Conservation (phyloP, 2,329 filamentous ascomycete genomes). For the Talaromyces sp. region DNA sequence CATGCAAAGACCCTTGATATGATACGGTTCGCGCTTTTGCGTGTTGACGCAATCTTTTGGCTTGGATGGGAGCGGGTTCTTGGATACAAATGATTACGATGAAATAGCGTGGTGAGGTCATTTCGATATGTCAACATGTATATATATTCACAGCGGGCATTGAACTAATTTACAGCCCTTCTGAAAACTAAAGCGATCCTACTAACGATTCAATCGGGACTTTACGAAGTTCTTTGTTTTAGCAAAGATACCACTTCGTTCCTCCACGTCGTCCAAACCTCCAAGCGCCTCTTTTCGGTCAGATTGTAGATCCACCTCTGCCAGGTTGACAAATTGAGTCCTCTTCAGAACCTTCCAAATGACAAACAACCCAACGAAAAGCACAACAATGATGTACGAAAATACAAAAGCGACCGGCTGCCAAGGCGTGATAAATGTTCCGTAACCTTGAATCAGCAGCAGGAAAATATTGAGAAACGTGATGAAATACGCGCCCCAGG, state of each 20-base stretch:
- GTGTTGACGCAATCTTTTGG: constrained; percentile 7
- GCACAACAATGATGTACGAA: constrained; percentile 13
- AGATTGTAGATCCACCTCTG: constrained; percentile 6
- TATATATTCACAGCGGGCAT: not conserved
- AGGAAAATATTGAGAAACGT: constrained; percentile 9
- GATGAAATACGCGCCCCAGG: constrained; percentile 11
- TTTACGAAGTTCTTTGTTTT: not conserved
- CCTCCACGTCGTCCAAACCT: not conserved
- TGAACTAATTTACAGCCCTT: not conserved
- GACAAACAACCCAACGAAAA: constrained; percentile 7
- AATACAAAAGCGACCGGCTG: constrained; percentile 13
- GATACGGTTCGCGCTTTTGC: constrained; percentile 9
- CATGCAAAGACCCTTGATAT: constrained; percentile 11
- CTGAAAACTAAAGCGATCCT: not conserved
- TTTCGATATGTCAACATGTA: not conserved
- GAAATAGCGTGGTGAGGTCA: no score
- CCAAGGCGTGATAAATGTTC: constrained; percentile 9
- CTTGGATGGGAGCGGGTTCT: constrained; percentile 9
- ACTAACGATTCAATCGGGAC: not conserved
- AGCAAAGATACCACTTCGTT: not conserved
- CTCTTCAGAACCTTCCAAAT: constrained; percentile 10
- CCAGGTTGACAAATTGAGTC: constrained; percentile 8
- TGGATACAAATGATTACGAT: not conserved
- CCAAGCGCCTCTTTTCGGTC: constrained; percentile 4
- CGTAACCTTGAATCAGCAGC: constrained; percentile 10